These are phyloP conservation scores for Alloteropsis semialata DNA, from an alignment of 176 grass and related monocot species.

Conservation along the genomic window DNA sequence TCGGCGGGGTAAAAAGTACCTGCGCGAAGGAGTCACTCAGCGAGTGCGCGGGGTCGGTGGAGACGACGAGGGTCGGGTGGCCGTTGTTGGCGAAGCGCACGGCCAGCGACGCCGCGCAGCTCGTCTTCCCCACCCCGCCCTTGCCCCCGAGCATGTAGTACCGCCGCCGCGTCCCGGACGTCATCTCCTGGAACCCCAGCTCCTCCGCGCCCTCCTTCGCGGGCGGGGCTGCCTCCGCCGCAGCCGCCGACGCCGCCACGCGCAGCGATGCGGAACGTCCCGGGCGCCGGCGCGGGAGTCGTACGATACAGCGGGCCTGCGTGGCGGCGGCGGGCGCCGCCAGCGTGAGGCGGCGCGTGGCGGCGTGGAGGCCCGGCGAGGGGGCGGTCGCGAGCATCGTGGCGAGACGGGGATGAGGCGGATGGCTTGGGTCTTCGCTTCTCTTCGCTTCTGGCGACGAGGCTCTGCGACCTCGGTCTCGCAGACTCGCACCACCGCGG, in stretches of 20 bases:
- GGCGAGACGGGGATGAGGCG: slow-evolving; percentile 18
- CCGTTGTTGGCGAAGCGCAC: slow-evolving; percentile 90
- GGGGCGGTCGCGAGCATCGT: slow-evolving; percentile 41
- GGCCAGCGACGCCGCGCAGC: slow-evolving; percentile 79
- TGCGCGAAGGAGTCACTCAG: slow-evolving; percentile 86
- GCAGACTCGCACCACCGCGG: background rate
- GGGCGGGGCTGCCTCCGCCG: slow-evolving; percentile 32
- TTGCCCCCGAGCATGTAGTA: slow-evolving; percentile 95
- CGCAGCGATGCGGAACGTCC: slow-evolving; percentile 6
- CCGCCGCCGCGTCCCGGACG: slow-evolving; percentile 45
- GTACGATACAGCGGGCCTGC: background rate
- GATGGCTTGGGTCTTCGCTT: background rate
- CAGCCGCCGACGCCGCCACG: slow-evolving; percentile 4
- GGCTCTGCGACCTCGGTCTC: background rate
- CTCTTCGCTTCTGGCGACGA: background rate
- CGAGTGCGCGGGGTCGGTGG: slow-evolving; percentile 88
- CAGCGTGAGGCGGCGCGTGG: slow-evolving; percentile 25
- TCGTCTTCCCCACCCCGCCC: slow-evolving; percentile 89
- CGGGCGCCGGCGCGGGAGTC: background rate
- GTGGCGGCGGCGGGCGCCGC: slow-evolving; percentile 11
- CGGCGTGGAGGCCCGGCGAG: slow-evolving; percentile 21
- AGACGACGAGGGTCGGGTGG: slow-evolving; percentile 85
- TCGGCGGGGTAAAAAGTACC: slow-evolving; percentile 14
- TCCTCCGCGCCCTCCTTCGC: slow-evolving; percentile 37
- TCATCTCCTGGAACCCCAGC: slow-evolving; percentile 76